Evolutionary conservation across 2,329 filamentous ascomycete genomes (phyloP), one percentile per base, ranked within the genome.

Genomic region (Ophiostoma himal-ulmi): DNA sequence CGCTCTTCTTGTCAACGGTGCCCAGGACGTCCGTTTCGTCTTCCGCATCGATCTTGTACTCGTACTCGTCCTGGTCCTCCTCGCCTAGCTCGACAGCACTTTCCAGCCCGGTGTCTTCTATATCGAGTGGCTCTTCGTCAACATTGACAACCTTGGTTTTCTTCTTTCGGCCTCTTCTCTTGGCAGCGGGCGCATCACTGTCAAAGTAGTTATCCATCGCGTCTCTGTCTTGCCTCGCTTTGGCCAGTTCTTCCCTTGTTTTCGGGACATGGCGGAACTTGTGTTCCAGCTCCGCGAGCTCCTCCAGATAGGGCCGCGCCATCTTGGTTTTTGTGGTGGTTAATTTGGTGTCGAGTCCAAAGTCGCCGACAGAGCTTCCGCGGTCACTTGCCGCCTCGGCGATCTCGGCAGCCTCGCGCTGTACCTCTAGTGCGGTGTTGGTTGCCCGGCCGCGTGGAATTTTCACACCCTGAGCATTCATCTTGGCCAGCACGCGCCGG

Each of bases 371-470:
- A 48, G 14, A 11, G 5, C 26, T 11, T 39, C 39, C 22, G 17
- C 26, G 22, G 17, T 22, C n/a, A 22, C 34, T 20, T 8, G 44
- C 44, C 6, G 4, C n/a, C 7, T 48, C 17, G 6, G 44, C 5
- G 17, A 48, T 20, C 20, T n/a, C 17, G 44, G 44, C 44, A 20
- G 44, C 44, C 7, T 48, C 17, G 34, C n/a, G 17, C 11, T 44
- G 68, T 10, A 73, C 72, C 68, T 76, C 73, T 52, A 74, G 20
- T 75, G 80, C 73, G 2, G 75, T 66, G 22, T 73, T 71, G 1
- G 80, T 80, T 74, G 83, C 78, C 10, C 88, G 82, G 0, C 80
- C 81, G 0, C 73, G 13, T 0, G 86, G 86, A 41, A 84, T 81
- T 11, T 70, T 72, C 1, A 86, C 70, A 0, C 81, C 81, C 0